phyloP scores from a whole-genome alignment of 495 filamentous ascomycete genomes.

The Saxispiralis lemnorum region DNA sequence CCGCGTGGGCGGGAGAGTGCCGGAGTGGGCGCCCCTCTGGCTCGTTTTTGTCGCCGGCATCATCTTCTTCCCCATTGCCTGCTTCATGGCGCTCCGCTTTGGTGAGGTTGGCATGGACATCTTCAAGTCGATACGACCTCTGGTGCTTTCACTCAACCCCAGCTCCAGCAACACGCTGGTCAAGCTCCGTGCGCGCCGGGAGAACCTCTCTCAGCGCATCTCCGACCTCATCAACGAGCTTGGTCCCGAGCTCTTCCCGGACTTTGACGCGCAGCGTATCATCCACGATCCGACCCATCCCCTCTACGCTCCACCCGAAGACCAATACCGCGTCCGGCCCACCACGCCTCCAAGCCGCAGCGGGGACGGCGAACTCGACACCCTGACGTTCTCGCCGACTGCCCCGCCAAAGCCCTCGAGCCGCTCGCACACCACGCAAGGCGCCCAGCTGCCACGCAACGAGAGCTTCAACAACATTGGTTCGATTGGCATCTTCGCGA shows the following conservation, averaged over 20 bases:
- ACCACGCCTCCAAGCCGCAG: slow-evolving; percentile 2
- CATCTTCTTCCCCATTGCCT: slow-evolving; percentile 71
- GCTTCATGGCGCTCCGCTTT: slow-evolving; percentile 84
- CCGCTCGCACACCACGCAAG: neutral
- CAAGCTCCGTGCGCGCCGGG: slow-evolving; percentile 56
- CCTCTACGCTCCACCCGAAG: slow-evolving; percentile 7
- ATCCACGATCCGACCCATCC: slow-evolving; percentile 36
- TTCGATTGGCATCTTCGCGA: slow-evolving; percentile 73
- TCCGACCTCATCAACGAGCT: slow-evolving; percentile 86
- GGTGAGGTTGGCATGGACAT: slow-evolving; percentile 98
- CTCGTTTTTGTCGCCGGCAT: slow-evolving; percentile 51
- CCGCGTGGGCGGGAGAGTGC: slow-evolving; percentile 60
- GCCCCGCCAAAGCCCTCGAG: neutral
- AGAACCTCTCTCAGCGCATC: slow-evolving; percentile 59
- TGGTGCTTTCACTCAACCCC: slow-evolving; percentile 76
- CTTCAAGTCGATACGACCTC: slow-evolving; percentile 76
- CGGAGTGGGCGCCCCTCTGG: slow-evolving; percentile 66
- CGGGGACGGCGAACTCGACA: slow-evolving; percentile 5
- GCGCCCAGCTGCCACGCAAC: slow-evolving; percentile 55
- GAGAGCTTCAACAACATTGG: slow-evolving; percentile 84
- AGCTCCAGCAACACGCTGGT: slow-evolving; percentile 67
- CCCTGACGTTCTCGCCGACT: neutral
- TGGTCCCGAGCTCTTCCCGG: slow-evolving; percentile 89
- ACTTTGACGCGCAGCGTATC: slow-evolving; percentile 75
- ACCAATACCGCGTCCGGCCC: slow-evolving; percentile 1